Conservation (phyloP, 805 yeast species). For the Lachancea dasiensis region DNA sequence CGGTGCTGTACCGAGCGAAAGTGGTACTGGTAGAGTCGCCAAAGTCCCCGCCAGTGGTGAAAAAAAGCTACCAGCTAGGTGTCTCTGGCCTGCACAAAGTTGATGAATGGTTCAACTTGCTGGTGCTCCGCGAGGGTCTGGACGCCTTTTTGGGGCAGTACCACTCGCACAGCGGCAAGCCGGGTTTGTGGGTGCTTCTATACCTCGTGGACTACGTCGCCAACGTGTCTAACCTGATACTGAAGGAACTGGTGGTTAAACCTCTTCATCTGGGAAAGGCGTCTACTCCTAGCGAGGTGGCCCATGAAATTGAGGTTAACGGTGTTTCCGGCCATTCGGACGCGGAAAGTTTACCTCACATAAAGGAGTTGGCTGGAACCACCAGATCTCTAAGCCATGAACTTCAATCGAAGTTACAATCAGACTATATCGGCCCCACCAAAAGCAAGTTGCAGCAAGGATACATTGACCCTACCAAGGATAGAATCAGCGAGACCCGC, state of each 20-base stretch:
- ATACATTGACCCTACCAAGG: constrained; percentile 17
- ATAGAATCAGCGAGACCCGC: constrained; percentile 20
- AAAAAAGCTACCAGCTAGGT: constrained; percentile 13
- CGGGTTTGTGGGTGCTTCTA: constrained; percentile 27
- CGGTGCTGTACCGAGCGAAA: constrained; percentile 12
- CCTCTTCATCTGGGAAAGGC: constrained; percentile 20
- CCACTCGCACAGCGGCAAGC: constrained; percentile 15
- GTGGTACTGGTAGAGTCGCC: constrained; percentile 18
- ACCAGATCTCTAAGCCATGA: constrained; percentile 25
- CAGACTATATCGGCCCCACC: constrained; percentile 22
- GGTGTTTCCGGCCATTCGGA: constrained; percentile 7
- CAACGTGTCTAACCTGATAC: constrained; percentile 25
- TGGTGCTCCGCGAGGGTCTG: constrained; percentile 29
- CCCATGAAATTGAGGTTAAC: constrained; percentile 5
- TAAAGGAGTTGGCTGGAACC: constrained; percentile 25
- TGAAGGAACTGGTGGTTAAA: constrained; percentile 26
- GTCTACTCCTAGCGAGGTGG: constrained; percentile 8
- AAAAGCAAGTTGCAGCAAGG: constrained; percentile 13
- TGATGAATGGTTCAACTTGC: constrained; percentile 24
- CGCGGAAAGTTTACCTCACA: constrained; percentile 17
- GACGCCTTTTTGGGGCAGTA: constrained; percentile 21
- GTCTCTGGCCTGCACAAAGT: constrained; percentile 11
- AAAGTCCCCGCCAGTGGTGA: constrained; percentile 17
- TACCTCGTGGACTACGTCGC: constrained; percentile 30
- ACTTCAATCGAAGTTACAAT: constrained; percentile 20